A percentile compares a stretch with the other conserved stretches of the same genome.
These are phyloP conservation scores for Nannochloropsis salina DNA, from an alignment of 108 stramenopile genomes.

Conservation along the genomic window DNA sequence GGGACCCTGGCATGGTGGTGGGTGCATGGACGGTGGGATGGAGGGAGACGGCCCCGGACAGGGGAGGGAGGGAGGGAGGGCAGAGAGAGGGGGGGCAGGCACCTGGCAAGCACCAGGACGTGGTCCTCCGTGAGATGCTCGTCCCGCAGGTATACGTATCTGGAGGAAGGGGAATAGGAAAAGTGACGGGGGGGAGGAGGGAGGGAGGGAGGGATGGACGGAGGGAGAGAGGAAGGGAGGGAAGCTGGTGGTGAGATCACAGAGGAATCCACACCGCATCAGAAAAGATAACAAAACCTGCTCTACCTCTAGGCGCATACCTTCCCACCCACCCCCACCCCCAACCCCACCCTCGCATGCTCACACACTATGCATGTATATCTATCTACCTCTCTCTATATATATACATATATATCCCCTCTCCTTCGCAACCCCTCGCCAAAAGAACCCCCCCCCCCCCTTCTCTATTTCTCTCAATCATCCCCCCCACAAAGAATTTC, in stretches of 20 bases:
- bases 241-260: neutral
- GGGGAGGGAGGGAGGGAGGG: slow-evolving; percentile 10
- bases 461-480: neutral
- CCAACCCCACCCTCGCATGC: too few relatives aligned
- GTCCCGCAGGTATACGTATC: slow-evolving; percentile 24
- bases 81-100: neutral
- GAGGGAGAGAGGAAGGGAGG: neutral
- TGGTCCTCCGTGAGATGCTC: slow-evolving; percentile 23
- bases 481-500: neutral
- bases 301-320: too few relatives aligned
- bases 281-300: too few relatives aligned
- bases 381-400: too few relatives aligned
- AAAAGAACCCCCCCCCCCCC: too few relatives aligned
- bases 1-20: too few relatives aligned
- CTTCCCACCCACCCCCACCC: too few relatives aligned
- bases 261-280: neutral
- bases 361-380: too few relatives aligned
- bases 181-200: too few relatives aligned
- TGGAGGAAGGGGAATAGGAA: neutral
- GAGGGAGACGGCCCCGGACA: neutral
- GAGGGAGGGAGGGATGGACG: neutral
- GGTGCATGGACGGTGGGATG: neutral
- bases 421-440: too few relatives aligned
- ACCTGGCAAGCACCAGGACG: slow-evolving; percentile 26
- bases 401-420: too few relatives aligned